Evolutionary conservation across 768 basidiomycete genomes (phyloP).

Genomic region (Scleroderma bovista): DNA sequence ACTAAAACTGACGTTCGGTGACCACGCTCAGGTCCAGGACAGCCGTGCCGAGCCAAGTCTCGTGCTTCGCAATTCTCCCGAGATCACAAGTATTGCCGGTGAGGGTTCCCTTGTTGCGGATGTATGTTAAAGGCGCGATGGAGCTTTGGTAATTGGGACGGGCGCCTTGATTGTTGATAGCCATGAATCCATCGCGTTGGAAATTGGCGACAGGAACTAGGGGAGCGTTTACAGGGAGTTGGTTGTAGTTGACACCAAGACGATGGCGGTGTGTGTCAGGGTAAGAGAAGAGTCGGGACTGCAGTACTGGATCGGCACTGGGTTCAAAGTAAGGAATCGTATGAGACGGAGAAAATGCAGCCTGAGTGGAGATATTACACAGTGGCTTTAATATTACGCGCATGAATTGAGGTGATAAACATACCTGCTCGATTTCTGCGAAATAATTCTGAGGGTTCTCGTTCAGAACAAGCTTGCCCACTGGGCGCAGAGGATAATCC

Average conservation of each 20-base stretch:
- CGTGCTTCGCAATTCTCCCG: conserved; percentile 47
- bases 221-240: conserved; percentile 85
- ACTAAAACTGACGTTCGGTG: conserved; percentile 61
- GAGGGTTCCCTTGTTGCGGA: conserved; percentile 40
- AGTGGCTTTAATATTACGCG: neutral
- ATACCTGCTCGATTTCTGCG: conserved; percentile 88
- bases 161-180: conserved; percentile 72
- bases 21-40: conserved; percentile 66
- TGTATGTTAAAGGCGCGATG: conserved; percentile 67
- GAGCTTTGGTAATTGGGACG: conserved; percentile 87
- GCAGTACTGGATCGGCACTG: conserved; percentile 87
- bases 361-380: conserved; percentile 27
- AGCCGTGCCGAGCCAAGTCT: conserved; percentile 69
- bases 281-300: conserved; percentile 94
- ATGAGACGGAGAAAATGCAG: conserved; percentile 87
- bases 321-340: conserved; percentile 85
- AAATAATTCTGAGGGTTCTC: conserved; percentile 85
- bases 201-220: conserved; percentile 76
- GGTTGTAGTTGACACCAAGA: conserved; percentile 75
- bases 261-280: conserved; percentile 85
- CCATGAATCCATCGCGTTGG: conserved; percentile 78
- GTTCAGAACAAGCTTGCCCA: conserved; percentile 82
- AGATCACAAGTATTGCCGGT: conserved; percentile 37
- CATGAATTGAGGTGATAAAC: conserved; percentile 29
- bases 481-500: conserved; percentile 80